Conservation (phyloP, 2,329 filamentous ascomycete genomes). For the Ophiostoma novo-ulmi region DNA sequence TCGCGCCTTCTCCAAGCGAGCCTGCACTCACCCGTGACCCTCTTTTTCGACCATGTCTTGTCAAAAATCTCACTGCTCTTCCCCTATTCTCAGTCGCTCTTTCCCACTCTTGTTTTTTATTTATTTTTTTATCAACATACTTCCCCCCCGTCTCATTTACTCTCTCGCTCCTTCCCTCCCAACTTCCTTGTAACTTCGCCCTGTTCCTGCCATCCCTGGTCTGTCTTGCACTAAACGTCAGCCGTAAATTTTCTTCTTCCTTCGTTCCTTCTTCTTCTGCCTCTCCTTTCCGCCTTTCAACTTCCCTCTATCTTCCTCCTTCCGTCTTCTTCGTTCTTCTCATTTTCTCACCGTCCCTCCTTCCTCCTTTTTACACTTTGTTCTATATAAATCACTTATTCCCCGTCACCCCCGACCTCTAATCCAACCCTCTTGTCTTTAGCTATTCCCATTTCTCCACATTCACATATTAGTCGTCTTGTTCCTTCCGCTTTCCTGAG, state of each 20-base stretch:
- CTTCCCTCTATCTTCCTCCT: not conserved
- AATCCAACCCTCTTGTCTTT: not conserved
- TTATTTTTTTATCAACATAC: not conserved
- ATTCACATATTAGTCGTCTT: not conserved
- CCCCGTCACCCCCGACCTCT: not conserved
- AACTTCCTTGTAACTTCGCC: not conserved
- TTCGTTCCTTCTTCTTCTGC: not conserved
- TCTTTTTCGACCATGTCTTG: not conserved
- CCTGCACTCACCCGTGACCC: not conserved
- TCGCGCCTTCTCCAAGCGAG: constrained; percentile 6
- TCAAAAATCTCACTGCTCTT: not conserved
- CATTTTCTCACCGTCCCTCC: not conserved
- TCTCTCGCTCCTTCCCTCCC: constrained; percentile 3
- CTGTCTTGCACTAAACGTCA: not conserved
- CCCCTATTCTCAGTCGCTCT: not conserved
- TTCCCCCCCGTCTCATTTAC: not conserved
- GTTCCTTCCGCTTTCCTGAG: not conserved
- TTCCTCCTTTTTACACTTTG: constrained; percentile 4
- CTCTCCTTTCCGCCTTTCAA: not conserved
- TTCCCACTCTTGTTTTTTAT: not conserved
- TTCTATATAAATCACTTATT: not conserved
- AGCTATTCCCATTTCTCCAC: constrained; percentile 11
- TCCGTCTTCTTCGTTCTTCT: not conserved
- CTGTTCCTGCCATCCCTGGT: constrained; percentile 1
- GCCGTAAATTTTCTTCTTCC: not conserved